Evolutionary conservation across 140 eudicot species (phyloP), one percentile per base, ranked within the genome.

Genomic region (Senecio squalidus): DNA sequence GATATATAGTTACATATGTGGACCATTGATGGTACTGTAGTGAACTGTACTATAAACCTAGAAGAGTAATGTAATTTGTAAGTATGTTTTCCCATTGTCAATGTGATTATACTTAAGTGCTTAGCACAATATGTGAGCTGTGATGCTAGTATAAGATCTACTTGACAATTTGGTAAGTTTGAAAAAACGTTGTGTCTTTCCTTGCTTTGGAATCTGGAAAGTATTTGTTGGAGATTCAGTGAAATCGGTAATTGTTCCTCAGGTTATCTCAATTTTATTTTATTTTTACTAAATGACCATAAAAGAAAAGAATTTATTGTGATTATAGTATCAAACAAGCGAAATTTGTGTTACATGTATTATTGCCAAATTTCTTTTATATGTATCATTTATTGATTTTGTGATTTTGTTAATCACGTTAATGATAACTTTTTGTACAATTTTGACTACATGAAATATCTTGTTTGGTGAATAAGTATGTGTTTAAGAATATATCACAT

Each of bases 221-320:
- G 48, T 67, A 40, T 50, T 9, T 25, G 68, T 25, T 48, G 70
- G 71, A 67, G 60, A 76, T 67, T 53, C 71, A 24, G 30, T 78
- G 60, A 62, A 33, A 65, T 49, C 25, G 51, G 76, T 69, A 57
- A 51, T 69, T 65, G 47, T 76, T 66, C 73, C 60, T 71, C 82
- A 84, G 84, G 88, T 80, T n/a, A n/a, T n/a, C n/a, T n/a, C n/a
- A n/a, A n/a, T n/a, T n/a, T n/a, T n/a, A n/a, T n/a, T n/a, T n/a
- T n/a, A n/a, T n/a, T n/a, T n/a, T n/a, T n/a, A n/a, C n/a, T n/a
- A n/a, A n/a, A n/a, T n/a, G n/a, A n/a, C n/a, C n/a, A n/a, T n/a
- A n/a, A n/a, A n/a, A n/a, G n/a, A n/a, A n/a, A n/a, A n/a, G n/a
- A n/a, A n/a, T n/a, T n/a, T n/a, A n/a, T n/a, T n/a, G n/a, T n/a